A percentile compares a stretch with the other conserved stretches of the same genome.
phyloP scores from a whole-genome alignment of 1,284 basidiomycete genomes.

The Gymnopus androsaceus region DNA sequence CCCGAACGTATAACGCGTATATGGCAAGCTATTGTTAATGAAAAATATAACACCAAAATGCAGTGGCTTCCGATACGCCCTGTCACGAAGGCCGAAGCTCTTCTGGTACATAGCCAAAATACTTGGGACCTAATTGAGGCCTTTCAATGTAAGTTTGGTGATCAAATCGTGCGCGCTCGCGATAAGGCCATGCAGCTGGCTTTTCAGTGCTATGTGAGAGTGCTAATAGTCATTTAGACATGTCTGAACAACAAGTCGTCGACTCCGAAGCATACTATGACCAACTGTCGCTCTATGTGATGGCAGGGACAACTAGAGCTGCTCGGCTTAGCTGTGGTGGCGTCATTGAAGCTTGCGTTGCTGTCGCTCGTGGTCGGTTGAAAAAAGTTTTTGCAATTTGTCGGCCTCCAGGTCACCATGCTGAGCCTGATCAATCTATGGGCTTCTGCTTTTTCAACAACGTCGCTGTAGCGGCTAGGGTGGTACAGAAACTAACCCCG shows the following conservation, averaged over 20 bases:
- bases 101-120: conserved; percentile 87
- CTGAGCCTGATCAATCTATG: conserved; percentile 97
- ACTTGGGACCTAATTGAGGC: conserved; percentile 90
- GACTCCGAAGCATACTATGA: conserved; percentile 83
- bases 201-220: too few species aligned
- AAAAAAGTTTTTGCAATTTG: conserved; percentile 94
- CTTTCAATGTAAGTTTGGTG: conserved; percentile 62
- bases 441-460: conserved; percentile 99
- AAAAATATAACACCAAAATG: conserved; percentile 75
- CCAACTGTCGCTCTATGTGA: conserved; percentile 89
- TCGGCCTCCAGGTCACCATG: conserved; percentile 96
- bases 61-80: conserved; percentile 75
- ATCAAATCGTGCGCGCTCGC: neutral
- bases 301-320: conserved; percentile 80
- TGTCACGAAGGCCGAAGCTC: conserved; percentile 76
- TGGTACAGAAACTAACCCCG: conserved; percentile 68
- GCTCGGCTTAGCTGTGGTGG: conserved; percentile 93
- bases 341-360: conserved; percentile 87
- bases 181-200: too few species aligned
- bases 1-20: conserved; percentile 87
- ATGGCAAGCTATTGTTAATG: conserved; percentile 62
- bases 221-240: conserved; percentile 45
- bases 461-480: conserved; percentile 89
- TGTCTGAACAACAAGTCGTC: conserved; percentile 71
- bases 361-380: conserved; percentile 82